These are phyloP conservation scores for Fusarium oxysporum DNA, from an alignment of 2,329 filamentous ascomycete genomes.

Conservation along the genomic window DNA sequence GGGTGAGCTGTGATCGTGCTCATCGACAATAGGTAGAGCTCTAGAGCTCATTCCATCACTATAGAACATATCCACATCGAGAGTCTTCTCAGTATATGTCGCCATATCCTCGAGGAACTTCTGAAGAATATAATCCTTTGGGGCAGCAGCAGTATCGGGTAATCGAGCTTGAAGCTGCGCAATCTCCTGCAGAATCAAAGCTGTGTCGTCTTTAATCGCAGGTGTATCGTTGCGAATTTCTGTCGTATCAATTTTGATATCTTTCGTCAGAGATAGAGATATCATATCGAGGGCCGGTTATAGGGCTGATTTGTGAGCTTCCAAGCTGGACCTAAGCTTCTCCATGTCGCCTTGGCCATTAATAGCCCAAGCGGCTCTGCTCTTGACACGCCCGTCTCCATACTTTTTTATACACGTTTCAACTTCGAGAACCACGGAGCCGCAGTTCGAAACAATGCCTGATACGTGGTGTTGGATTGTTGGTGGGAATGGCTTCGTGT, in stretches of 20 bases:
- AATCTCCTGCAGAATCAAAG: conserved; percentile 18
- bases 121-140: conserved; percentile 12
- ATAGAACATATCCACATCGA: neutral
- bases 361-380: neutral
- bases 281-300: conserved; percentile 21
- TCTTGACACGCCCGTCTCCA: neutral
- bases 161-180: conserved; percentile 3
- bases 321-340: conserved; percentile 11
- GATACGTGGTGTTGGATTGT: conserved; percentile 8
- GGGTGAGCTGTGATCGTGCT: fast-evolving
- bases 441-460: conserved; percentile 3
- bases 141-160: neutral
- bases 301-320: conserved; percentile 23
- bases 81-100: conserved; percentile 3
- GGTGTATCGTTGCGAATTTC: conserved; percentile 8
- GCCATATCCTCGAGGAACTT: conserved; percentile 22
- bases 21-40: neutral
- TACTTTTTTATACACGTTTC: conserved; percentile 15
- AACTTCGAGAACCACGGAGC: neutral
- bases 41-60: neutral
- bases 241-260: conserved; percentile 3
- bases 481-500: neutral
- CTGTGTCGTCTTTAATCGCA: conserved; percentile 7
- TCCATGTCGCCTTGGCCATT: conserved; percentile 22
- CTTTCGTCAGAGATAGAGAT: neutral